A percentile compares a stretch with the other conserved stretches of the same genome.
Conservation (phyloP, 2,329 filamentous ascomycete genomes). For the Plenodomus biglobosus region DNA sequence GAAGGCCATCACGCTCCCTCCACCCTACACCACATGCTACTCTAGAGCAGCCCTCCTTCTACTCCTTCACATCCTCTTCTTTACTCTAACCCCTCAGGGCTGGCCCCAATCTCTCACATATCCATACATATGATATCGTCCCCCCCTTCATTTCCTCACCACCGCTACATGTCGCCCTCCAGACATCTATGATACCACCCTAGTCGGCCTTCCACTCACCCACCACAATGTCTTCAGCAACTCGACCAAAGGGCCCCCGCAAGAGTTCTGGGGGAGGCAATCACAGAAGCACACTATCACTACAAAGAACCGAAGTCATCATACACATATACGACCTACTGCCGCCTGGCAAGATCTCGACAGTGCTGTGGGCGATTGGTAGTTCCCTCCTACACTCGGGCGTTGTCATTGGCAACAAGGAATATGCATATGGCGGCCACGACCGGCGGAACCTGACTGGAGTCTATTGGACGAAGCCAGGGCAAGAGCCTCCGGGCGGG, state of each 20-base stretch:
- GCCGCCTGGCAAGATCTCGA: conserved; percentile 74
- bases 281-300: conserved; percentile 67
- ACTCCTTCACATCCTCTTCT: conserved; percentile 12
- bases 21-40: conserved; percentile 1
- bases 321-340: conserved; percentile 80
- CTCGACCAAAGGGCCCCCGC: conserved; percentile 38
- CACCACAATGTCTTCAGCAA: conserved; percentile 34
- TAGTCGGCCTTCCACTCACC: conserved; percentile 9
- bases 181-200: conserved; percentile 19
- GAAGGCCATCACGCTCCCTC: too few species aligned
- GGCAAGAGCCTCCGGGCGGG: conserved; percentile 71
- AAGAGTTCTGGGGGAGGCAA: conserved; percentile 44
- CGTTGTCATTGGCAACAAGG: conserved; percentile 75
- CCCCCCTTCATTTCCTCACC: conserved; percentile 6
- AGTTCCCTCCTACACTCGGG: conserved; percentile 79
- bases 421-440: conserved; percentile 86
- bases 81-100: conserved; percentile 13
- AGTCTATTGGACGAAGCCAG: conserved; percentile 79
- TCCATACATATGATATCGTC: conserved; percentile 2
- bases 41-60: too few species aligned
- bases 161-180: conserved; percentile 3
- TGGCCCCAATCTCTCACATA: conserved; percentile 14
- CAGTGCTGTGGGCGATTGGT: conserved; percentile 75
- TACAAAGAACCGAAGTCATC: conserved; percentile 71
- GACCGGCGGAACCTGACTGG: conserved; percentile 70